Conservation (phyloP, 495 filamentous ascomycete species). For the Neurospora sp. region DNA sequence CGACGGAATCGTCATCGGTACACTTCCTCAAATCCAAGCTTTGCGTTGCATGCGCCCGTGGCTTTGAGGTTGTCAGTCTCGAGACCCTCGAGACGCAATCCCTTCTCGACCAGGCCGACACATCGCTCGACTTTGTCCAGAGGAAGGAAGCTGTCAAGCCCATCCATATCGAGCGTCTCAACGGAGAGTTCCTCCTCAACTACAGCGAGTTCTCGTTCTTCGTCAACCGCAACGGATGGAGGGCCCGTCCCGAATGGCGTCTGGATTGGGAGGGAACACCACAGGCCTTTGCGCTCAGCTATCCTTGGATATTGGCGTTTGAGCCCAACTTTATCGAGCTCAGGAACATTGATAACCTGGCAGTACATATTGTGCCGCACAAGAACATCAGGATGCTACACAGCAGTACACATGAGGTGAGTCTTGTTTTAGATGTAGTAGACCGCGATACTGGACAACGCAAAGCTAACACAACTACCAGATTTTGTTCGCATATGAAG, state of each 20-base stretch:
- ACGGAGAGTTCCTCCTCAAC: slow-evolving; percentile 93
- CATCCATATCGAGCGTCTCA: slow-evolving; percentile 95
- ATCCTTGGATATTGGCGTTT: slow-evolving; percentile 94
- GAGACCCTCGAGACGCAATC: slow-evolving; percentile 97
- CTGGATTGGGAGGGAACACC: slow-evolving; percentile 96
- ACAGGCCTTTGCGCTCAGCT: slow-evolving; percentile 80
- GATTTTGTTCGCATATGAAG: slow-evolving; percentile 96
- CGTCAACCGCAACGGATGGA: slow-evolving; percentile 97
- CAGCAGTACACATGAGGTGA: slow-evolving; percentile 89
- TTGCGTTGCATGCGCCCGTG: slow-evolving; percentile 88
- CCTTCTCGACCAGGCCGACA: slow-evolving; percentile 94
- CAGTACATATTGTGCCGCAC: slow-evolving; percentile 87
- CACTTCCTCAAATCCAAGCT: slow-evolving; percentile 96
- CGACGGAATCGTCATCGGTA: slow-evolving; percentile 88
- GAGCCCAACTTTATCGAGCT: slow-evolving; percentile 99
- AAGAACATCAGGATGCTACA: slow-evolving; percentile 97
- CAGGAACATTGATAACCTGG: slow-evolving; percentile 82
- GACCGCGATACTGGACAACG: not conserved
- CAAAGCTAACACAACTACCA: slow-evolving; percentile 26
- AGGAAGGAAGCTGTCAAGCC: slow-evolving; percentile 87
- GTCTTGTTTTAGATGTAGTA: slow-evolving; percentile 9
- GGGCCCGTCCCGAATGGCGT: slow-evolving; percentile 88
- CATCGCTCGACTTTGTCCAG: slow-evolving; percentile 91
- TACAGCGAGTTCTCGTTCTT: slow-evolving; percentile 99
- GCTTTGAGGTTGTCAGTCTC: slow-evolving; percentile 94